These are phyloP conservation scores for Fraxinus americana DNA, from an alignment of 257 asterid genomes.

Conservation along the genomic window DNA sequence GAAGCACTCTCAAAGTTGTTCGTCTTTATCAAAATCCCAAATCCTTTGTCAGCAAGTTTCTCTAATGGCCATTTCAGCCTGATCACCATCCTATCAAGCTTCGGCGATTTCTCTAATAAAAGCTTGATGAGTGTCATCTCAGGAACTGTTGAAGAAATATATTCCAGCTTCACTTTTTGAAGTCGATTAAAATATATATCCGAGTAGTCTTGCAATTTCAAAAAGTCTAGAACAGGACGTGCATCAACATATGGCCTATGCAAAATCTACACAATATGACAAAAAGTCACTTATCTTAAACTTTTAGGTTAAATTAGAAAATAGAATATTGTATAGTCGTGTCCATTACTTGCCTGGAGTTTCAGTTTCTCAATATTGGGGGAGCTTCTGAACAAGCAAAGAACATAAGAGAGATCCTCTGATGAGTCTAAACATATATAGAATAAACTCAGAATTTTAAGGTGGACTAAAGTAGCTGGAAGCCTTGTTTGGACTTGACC, in stretches of 20 bases:
- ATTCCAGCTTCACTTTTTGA: constrained; percentile 16
- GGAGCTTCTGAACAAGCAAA: background rate
- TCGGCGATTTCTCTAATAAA: background rate
- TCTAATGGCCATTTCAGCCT: background rate
- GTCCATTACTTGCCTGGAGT: background rate
- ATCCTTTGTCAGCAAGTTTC: background rate
- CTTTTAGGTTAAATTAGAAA: background rate
- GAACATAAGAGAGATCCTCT: background rate
- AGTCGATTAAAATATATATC: constrained; percentile 15
- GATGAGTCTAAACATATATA: background rate
- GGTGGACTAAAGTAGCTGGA: background rate
- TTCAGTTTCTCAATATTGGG: background rate
- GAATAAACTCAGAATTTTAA: background rate
- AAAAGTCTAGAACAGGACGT: background rate
- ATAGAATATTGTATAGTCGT: background rate
- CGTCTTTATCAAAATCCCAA: background rate
- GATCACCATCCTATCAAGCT: background rate
- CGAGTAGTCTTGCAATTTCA: constrained; percentile 13
- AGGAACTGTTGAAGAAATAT: background rate
- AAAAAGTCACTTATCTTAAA: background rate
- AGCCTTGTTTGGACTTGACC: background rate
- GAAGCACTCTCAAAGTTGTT: constrained; percentile 6
- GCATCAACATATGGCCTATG: background rate
- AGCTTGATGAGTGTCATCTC: constrained; percentile 24
- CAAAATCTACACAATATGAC: background rate